Percentiles rank a stretch among this genome's conserved stretches.
These are phyloP conservation scores for Suillus cothurnatus DNA, from an alignment of 768 basidiomycete species.

Conservation along the genomic window DNA sequence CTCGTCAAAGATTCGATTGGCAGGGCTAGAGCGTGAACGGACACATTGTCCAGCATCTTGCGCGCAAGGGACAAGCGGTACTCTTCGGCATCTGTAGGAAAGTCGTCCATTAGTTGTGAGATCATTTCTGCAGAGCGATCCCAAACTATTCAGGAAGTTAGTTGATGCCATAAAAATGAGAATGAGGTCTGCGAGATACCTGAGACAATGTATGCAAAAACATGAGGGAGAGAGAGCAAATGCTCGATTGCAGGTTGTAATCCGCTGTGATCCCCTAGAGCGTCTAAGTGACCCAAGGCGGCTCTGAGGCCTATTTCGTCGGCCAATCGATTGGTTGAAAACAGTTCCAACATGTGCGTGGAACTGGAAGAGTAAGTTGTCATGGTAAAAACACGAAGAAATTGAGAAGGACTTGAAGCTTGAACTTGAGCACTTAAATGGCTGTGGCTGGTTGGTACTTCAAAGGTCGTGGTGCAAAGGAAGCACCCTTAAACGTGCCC, in stretches of 20 bases:
- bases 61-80: slow-evolving; percentile 22
- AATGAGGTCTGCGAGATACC: slow-evolving; percentile 14
- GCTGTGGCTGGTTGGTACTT: not conserved
- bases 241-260: slow-evolving; percentile 28
- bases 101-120: slow-evolving; percentile 34
- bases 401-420: not conserved
- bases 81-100: slow-evolving; percentile 29
- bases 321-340: slow-evolving; percentile 14
- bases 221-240: slow-evolving; percentile 25
- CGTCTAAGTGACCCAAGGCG: slow-evolving; percentile 19
- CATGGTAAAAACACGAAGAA: not conserved
- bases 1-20: slow-evolving; percentile 19
- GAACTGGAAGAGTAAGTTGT: too few species aligned
- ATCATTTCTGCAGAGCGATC: slow-evolving; percentile 18
- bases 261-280: slow-evolving; percentile 14
- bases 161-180: not conserved
- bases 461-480: not conserved
- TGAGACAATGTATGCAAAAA: slow-evolving; percentile 34
- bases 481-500: not conserved
- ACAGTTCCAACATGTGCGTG: not conserved
- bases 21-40: slow-evolving; percentile 24
- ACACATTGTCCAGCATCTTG: slow-evolving; percentile 28
- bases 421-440: not conserved
- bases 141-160: slow-evolving; percentile 15
- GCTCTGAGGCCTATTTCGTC: slow-evolving; percentile 19